These are phyloP conservation scores for Gonapodya sp. DNA, from an alignment of 192 early-diverging fungal species.

Conservation along the genomic window DNA sequence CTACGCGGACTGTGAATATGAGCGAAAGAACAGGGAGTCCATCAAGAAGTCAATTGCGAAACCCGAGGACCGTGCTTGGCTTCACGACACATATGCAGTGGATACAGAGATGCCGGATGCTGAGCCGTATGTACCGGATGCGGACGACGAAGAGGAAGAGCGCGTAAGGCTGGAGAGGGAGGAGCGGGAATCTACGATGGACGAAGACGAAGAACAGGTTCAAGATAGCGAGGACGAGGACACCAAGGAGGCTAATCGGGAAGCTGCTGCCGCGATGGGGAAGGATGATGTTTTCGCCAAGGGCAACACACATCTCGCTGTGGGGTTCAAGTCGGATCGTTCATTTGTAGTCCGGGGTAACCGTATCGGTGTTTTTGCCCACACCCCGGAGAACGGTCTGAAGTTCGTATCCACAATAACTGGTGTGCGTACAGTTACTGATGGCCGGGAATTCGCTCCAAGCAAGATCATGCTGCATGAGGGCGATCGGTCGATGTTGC, in stretches of 20 bases:
- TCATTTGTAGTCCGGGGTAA: conserved; percentile 86
- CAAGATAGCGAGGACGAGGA: conserved; percentile 16
- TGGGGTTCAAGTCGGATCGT: conserved; percentile 75
- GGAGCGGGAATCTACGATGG: conserved; percentile 19
- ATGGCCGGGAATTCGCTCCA: conserved; percentile 57
- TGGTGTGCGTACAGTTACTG: conserved; percentile 44
- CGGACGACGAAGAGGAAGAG: not conserved
- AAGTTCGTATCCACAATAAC: conserved; percentile 75
- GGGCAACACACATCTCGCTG: conserved; percentile 64
- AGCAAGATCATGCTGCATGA: conserved; percentile 74
- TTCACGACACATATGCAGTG: conserved; percentile 64
- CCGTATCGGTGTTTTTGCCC: conserved; percentile 81
- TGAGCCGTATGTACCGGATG: conserved; percentile 12
- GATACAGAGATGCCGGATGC: conserved; percentile 56
- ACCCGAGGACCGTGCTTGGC: conserved; percentile 60
- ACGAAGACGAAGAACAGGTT: conserved; percentile 16
- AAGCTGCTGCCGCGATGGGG: conserved; percentile 13
- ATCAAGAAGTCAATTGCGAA: conserved; percentile 48
- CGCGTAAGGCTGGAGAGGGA: conserved; percentile 19
- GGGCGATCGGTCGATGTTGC: conserved; percentile 68
- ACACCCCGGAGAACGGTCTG: conserved; percentile 57
- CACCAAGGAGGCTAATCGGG: conserved; percentile 14
- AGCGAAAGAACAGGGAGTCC: conserved; percentile 48
- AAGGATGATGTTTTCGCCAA: conserved; percentile 14
- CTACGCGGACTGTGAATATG: conserved; percentile 67